Conservation (phyloP, 768 basidiomycete genomes). For the Psilocybe cubensis region DNA sequence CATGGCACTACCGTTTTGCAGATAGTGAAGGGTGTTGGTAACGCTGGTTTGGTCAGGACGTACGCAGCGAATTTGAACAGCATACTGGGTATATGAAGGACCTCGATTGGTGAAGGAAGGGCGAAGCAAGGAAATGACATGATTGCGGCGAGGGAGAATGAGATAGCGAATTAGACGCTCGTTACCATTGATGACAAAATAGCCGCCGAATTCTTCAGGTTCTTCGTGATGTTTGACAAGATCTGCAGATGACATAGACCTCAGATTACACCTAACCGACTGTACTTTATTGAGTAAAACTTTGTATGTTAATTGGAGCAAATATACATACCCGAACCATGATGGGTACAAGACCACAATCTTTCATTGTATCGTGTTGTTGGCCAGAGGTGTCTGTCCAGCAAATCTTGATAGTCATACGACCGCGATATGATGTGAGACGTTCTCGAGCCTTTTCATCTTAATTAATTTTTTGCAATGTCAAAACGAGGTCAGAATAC, state of each 20-base stretch:
- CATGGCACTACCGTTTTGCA: constrained; percentile 96
- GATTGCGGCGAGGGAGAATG: constrained; percentile 93
- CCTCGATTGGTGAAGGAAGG: constrained; percentile 93
- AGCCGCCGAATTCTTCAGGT: constrained; percentile 97
- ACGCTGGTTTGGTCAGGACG: constrained; percentile 90
- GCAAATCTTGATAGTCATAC: constrained; percentile 84
- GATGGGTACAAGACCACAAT: constrained; percentile 92
- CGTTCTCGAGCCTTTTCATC: constrained; percentile 85
- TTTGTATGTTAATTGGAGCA: background rate
- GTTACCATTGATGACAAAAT: constrained; percentile 98
- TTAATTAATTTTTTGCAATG: background rate
- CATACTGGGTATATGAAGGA: constrained; percentile 92
- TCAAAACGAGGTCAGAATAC: constrained; percentile 17
- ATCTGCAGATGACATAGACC: constrained; percentile 79
- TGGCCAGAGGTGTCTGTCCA: constrained; percentile 82
- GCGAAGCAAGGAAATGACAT: constrained; percentile 91
- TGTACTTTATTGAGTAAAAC: constrained; percentile 28
- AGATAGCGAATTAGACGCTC: constrained; percentile 98
- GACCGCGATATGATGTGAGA: constrained; percentile 87
- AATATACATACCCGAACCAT: constrained; percentile 86
- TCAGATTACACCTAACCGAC: constrained; percentile 94
- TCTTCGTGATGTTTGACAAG: constrained; percentile 93
- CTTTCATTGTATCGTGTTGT: constrained; percentile 70
- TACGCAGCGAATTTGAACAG: constrained; percentile 94
- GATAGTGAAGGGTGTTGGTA: constrained; percentile 97